A percentile compares a stretch with the other conserved stretches of the same genome.
These are phyloP conservation scores for Mycena polygramma DNA, from an alignment of 768 basidiomycete species.

Conservation along the genomic window DNA sequence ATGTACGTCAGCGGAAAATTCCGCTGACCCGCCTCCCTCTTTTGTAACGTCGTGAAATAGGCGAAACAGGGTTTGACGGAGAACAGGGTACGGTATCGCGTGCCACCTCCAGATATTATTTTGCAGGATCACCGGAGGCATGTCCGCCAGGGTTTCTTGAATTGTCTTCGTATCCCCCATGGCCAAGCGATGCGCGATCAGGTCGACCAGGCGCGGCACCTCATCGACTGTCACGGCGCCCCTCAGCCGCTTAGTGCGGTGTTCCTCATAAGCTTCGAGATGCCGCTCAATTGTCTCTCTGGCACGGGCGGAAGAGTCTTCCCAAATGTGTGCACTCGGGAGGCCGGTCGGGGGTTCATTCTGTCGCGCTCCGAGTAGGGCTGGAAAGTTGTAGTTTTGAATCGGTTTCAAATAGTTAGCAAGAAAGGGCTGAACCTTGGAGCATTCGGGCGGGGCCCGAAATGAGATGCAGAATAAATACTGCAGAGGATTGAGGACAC, in stretches of 20 bases:
- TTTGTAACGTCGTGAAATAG: neutral
- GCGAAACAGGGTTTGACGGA: conserved; percentile 1
- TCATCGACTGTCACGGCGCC: neutral
- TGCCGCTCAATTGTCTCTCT: conserved; percentile 7
- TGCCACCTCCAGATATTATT: conserved; percentile 13
- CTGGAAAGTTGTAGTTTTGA: too few relatives aligned
- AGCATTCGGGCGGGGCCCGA: too few relatives aligned
- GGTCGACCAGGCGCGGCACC: conserved; percentile 7
- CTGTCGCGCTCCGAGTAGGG: too few relatives aligned
- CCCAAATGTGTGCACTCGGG: neutral
- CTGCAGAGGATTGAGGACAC: too few relatives aligned
- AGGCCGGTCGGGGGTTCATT: neutral
- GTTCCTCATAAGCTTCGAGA: conserved; percentile 4
- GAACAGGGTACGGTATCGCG: conserved; percentile 7
- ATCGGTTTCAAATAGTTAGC: too few relatives aligned
- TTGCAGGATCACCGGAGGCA: conserved; percentile 4
- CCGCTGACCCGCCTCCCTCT: neutral
- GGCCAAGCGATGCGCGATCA: conserved; percentile 10
- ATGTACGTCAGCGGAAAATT: neutral
- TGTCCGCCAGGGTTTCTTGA: neutral
- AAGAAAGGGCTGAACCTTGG: too few relatives aligned
- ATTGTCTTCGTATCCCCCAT: neutral
- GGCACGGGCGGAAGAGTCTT: neutral
- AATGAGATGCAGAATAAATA: too few relatives aligned
- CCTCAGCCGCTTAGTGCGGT: neutral